Percentiles rank a stretch among this genome's conserved stretches.
Evolutionary conservation across 1,284 basidiomycete species (phyloP).

Genomic region (Tylopilus sp.): DNA sequence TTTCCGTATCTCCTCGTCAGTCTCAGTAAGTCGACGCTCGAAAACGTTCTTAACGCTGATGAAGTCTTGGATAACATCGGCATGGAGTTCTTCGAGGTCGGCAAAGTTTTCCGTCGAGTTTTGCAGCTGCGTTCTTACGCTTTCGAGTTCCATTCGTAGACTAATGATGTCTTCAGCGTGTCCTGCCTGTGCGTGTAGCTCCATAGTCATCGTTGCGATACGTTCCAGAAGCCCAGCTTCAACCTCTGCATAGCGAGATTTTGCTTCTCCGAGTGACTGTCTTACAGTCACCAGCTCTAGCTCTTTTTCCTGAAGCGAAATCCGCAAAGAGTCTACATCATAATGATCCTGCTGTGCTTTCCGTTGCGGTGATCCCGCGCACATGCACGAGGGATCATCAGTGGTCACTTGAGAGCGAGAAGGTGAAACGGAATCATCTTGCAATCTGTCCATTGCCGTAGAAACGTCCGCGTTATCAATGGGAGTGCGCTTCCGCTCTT

Average conservation of each 20-base stretch:
- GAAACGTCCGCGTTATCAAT: constrained; percentile 2
- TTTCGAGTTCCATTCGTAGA: constrained; percentile 22
- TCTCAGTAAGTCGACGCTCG: constrained; percentile 20
- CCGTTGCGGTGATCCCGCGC: background rate
- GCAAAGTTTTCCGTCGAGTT: constrained; percentile 24
- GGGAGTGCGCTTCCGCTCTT: constrained; percentile 3
- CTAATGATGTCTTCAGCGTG: constrained; percentile 13
- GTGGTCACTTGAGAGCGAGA: constrained; percentile 3
- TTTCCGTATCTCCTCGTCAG: constrained; percentile 21
- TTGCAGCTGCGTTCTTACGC: constrained; percentile 15
- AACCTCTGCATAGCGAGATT: constrained; percentile 8
- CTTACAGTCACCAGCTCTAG: constrained; percentile 18
- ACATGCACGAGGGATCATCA: constrained; percentile 7
- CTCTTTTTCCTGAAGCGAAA: constrained; percentile 21
- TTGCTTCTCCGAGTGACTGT: constrained; percentile 20
- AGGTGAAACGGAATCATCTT: constrained; percentile 26
- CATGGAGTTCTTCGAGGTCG: constrained; percentile 24
- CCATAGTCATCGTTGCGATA: constrained; percentile 20
- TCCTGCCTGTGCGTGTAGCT: constrained; percentile 10
- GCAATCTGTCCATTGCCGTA: constrained; percentile 1
- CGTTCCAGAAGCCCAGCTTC: constrained; percentile 23
- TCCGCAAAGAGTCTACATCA: constrained; percentile 15
- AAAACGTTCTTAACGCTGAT: constrained; percentile 17
- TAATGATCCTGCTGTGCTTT: constrained; percentile 1
- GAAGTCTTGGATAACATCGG: constrained; percentile 22